phyloP scores from a whole-genome alignment of 176 grass and related monocot genomes.

The Echinochloa phyllopogon region DNA sequence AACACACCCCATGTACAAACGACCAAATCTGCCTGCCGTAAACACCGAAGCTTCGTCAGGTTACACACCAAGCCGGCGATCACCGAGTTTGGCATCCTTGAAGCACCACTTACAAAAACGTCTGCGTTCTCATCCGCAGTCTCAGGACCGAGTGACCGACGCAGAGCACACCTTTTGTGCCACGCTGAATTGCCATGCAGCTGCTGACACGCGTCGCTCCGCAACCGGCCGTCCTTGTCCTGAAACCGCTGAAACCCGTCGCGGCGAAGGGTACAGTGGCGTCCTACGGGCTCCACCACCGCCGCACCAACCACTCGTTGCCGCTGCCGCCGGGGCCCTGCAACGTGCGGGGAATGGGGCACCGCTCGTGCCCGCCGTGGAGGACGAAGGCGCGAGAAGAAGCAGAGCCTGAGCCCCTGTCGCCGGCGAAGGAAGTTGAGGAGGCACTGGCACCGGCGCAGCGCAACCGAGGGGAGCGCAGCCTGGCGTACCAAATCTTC shows the following conservation, averaged over 20 bases:
- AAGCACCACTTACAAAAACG: neutral
- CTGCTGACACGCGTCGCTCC: neutral
- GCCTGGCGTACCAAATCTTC: neutral
- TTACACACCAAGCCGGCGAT: neutral
- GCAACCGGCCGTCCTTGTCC: neutral
- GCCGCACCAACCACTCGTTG: neutral
- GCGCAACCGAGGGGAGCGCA: neutral
- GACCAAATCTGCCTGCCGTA: neutral
- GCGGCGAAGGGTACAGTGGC: neutral
- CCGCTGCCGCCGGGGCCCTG: neutral
- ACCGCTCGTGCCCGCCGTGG: neutral
- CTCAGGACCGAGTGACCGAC: neutral
- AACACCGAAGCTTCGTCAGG: constrained; percentile 15
- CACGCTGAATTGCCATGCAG: neutral
- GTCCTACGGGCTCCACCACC: neutral
- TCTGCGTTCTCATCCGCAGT: neutral
- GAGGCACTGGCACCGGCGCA: neutral
- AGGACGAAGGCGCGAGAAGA: constrained; percentile 7
- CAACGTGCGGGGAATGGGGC: neutral
- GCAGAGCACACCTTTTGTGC: neutral
- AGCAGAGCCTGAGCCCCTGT: neutral
- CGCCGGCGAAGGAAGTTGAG: neutral
- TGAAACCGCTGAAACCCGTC: neutral
- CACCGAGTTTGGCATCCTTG: neutral
- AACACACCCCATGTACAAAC: neutral